Percentiles rank a stretch among this genome's conserved stretches.
These are phyloP conservation scores for Solanum sitiens DNA, from an alignment of 257 asterid genomes.

Conservation along the genomic window DNA sequence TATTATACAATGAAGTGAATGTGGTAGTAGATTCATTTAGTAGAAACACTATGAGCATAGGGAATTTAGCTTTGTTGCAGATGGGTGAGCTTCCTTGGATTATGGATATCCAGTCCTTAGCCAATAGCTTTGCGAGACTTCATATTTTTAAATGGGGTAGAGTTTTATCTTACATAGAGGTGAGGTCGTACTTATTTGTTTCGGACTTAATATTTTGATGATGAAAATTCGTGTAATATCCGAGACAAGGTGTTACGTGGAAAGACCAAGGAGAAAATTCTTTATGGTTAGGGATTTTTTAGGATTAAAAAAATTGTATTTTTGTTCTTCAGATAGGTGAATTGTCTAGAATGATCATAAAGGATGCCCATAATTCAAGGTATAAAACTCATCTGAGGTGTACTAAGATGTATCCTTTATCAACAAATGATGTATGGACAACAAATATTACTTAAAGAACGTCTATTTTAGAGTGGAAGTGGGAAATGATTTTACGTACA, in stretches of 20 bases:
- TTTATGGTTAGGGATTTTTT: too few species aligned
- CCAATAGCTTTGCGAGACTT: not conserved
- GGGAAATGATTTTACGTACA: too few species aligned
- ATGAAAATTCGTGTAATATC: too few species aligned
- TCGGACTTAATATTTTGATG: not conserved
- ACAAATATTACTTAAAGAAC: too few species aligned
- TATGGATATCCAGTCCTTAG: not conserved
- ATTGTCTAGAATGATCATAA: too few species aligned
- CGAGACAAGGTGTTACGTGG: not conserved
- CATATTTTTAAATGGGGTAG: not conserved
- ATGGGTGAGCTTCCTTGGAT: not conserved
- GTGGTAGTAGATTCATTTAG: not conserved
- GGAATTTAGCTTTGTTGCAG: not conserved
- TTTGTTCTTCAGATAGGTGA: too few species aligned
- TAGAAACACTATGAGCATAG: not conserved
- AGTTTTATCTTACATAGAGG: not conserved
- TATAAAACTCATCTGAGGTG: too few species aligned
- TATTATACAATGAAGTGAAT: not conserved
- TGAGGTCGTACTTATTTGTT: not conserved
- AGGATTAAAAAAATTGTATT: too few species aligned
- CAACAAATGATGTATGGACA: too few species aligned
- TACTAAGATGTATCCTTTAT: too few species aligned
- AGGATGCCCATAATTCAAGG: too few species aligned
- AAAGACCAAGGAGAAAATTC: not conserved
- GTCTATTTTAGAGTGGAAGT: too few species aligned